Conservation (phyloP, 2,329 filamentous ascomycete species). For the Apiospora arundinis region DNA sequence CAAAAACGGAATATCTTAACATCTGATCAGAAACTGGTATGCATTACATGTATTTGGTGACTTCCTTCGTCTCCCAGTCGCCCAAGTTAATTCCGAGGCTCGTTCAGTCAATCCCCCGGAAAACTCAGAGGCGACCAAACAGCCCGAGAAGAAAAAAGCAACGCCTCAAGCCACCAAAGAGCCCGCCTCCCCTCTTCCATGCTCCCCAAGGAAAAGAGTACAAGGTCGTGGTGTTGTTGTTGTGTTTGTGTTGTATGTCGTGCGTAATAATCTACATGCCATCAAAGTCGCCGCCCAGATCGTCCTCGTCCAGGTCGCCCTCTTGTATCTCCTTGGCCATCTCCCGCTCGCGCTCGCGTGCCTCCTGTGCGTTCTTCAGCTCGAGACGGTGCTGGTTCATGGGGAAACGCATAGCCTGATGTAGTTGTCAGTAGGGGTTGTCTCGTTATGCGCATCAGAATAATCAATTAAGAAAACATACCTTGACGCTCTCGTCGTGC, state of each 20-base stretch:
- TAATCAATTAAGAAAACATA: constrained; percentile 47
- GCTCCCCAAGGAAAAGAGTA: constrained; percentile 8
- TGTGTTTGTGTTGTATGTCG: background rate
- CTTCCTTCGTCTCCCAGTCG: background rate
- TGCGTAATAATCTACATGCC: constrained; percentile 69
- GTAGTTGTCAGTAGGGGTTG: constrained; percentile 36
- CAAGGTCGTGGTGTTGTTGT: constrained; percentile 4
- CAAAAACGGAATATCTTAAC: constrained; percentile 16
- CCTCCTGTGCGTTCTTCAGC: constrained; percentile 97
- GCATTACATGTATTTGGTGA: constrained; percentile 17
- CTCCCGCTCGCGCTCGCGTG: constrained; percentile 93
- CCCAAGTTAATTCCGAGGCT: background rate
- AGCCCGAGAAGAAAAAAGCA: background rate
- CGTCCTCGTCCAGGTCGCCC: constrained; percentile 94
- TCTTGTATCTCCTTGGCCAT: constrained; percentile 99
- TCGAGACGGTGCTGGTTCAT: constrained; percentile 99
- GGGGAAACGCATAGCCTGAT: constrained; percentile 93
- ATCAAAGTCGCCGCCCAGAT: constrained; percentile 94
- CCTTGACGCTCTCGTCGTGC: constrained; percentile 98
- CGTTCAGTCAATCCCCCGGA: background rate
- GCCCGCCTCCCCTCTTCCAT: background rate
- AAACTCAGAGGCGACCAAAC: background rate
- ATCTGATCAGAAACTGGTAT: constrained; percentile 19
- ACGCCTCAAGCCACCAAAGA: constrained; percentile 1
- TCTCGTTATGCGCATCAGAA: no score